These are phyloP conservation scores for Backusella psychrophila DNA, from an alignment of 192 early-diverging fungal species.

Conservation along the genomic window DNA sequence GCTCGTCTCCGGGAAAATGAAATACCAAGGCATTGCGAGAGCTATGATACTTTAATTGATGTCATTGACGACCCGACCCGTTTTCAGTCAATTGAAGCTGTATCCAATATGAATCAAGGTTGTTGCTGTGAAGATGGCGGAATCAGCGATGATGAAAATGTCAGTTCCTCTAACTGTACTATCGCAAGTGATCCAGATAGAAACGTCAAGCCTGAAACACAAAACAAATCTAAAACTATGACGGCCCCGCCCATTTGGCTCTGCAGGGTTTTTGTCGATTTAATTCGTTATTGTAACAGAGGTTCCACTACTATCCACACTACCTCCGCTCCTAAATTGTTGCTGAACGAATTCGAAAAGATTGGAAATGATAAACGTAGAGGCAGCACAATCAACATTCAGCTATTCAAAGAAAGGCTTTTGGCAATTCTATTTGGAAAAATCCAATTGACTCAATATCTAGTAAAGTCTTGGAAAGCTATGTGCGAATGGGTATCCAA, in stretches of 20 bases:
- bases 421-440: neutral
- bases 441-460: neutral
- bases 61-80: neutral
- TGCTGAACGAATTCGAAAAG: neutral
- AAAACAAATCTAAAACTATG: neutral
- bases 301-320: neutral
- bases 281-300: neutral
- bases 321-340: neutral
- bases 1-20: neutral
- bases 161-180: neutral
- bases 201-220: neutral
- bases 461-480: neutral
- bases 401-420: neutral
- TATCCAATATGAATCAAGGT: neutral
- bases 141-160: neutral
- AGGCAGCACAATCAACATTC: neutral
- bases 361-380: neutral
- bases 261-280: neutral
- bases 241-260: neutral
- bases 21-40: neutral
- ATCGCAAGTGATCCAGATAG: neutral
- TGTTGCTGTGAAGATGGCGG: neutral
- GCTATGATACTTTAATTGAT: neutral
- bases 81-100: neutral
- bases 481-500: neutral